Evolutionary conservation across 148 eudicot genomes (phyloP), one percentile per base, ranked within the genome.

Genomic region (Linanthus parryae): DNA sequence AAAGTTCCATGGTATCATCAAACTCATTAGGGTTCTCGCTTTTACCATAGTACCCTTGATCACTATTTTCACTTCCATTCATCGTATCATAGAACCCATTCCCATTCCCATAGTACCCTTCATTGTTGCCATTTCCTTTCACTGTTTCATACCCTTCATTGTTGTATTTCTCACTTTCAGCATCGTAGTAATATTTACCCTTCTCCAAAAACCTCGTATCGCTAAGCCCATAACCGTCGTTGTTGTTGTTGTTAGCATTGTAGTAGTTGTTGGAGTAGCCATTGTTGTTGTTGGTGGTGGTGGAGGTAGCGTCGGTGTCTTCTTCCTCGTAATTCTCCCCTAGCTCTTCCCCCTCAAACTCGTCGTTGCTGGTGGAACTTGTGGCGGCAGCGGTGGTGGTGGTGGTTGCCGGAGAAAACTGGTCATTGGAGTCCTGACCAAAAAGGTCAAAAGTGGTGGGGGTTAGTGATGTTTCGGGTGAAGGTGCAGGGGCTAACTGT

Each of bases 191-290:
- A 21, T 76, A 72, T 61, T 69, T 62, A 0, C 76, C 74, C 39
- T 73, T 73, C 39, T 66, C 79, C 51, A 75, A 1, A 18, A 41
- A 68, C 13, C 78, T 66, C 7, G 88, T 72, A 38, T 80, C 85
- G 40, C 78, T 76, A 82, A 76, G 67, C 59, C 85, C 80, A 26
- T 73, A 67, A 29, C 43, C 66, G 52, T 63, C 50, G 2, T 11
- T 41, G 42, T 28, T 7, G 28, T 52, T 21, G 6, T 40, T 48
- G 45, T 70, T 34, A 10, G 20, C 48, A 21, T 10, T 24, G 25
- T 36, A 48, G 28, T 22, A 17, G 9, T 23, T 17, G 34, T 17
- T 31, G 19, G 46, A 7, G 37, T 47, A 44, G 8, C 27, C 11
- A 1, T 29, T 35, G 25, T 37, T 41, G 41, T 31, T 10, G 33